Conservation (phyloP, 345 rosid species). For the Ceriops zippeliana region DNA sequence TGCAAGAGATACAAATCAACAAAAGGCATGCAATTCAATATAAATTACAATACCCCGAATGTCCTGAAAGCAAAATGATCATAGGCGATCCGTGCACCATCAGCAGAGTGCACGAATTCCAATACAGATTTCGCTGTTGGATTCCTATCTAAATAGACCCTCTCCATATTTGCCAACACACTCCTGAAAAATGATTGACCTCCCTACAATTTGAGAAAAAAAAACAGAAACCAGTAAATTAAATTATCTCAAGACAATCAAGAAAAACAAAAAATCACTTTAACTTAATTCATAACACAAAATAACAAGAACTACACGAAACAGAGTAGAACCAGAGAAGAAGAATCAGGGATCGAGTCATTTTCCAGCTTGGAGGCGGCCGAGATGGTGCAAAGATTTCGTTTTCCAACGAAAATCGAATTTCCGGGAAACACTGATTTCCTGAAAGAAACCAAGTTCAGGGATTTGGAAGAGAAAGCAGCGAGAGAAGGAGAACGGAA, state of each 20-base stretch:
- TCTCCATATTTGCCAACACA: conserved; percentile 64
- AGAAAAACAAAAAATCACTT: too few relatives aligned
- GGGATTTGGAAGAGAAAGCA: conserved; percentile 1
- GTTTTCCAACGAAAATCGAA: conserved; percentile 8
- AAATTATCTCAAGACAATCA: neutral
- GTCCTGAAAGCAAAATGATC: conserved; percentile 96
- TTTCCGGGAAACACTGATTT: neutral
- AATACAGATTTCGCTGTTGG: conserved; percentile 82
- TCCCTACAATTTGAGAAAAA: neutral
- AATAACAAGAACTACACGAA: neutral
- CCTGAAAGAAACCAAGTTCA: conserved; percentile 19
- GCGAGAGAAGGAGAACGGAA: conserved; percentile 1
- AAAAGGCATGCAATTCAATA: neutral
- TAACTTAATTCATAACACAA: neutral
- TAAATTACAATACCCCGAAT: conserved; percentile 53
- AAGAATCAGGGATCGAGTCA: conserved; percentile 13
- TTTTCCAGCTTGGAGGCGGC: conserved; percentile 31
- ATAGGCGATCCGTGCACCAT: conserved; percentile 55
- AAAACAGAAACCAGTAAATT: neutral
- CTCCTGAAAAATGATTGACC: conserved; percentile 66
- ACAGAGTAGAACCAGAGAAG: conserved; percentile 32
- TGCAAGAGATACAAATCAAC: neutral
- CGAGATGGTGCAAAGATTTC: conserved; percentile 20
- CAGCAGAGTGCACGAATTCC: conserved; percentile 59
- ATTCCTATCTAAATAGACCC: conserved; percentile 64